Evolutionary conservation across 495 filamentous ascomycete species (phyloP), one percentile per base, ranked within the genome.

Genomic region (Aspergillus nidulans): DNA sequence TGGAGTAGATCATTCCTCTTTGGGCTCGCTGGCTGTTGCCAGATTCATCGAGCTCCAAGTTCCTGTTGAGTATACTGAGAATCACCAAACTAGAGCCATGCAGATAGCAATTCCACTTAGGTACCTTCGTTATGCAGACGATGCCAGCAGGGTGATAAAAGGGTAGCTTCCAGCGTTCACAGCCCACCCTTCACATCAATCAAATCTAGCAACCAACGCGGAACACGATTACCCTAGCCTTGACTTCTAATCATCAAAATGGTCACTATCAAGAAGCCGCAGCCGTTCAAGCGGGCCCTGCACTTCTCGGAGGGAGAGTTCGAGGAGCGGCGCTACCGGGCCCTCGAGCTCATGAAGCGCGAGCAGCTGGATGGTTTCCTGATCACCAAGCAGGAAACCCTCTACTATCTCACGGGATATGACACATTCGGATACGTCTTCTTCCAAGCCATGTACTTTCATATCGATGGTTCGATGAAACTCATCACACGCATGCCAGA

Each of bases 391-490:
- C 60, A 65, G 53, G 63, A 65, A 26, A 57, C 63, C 13, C 63
- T 65, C 20, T 65, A 65, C 51, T 65, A 65, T 38, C 41, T 65
- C 12, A 62, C 63, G 1, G 60, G 63, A 19, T 65, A 57, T 40
- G 63, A 65, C 41, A 65, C 60, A 23, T 65, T 65, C 25, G 60
- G 63, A n/a, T 65, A 65, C 38, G 60, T 65, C 39, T 65, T 65
- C 54, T 65, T 65, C 34, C 60, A 65, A 34, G 59, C 60, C 10
- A 62, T 65, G 57, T 65, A 65, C 52, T 63, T 65, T 46, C 60
- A 65, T 44, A 53, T 36, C 10, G 63, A 65, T 53, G 60, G 60
- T 18, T 60, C 53, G n/a, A 60, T 63, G 48, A 42, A 45, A 1
- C 30, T 65, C 28, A 65, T 65, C 39, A 65, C 63, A 16, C 56